Percentiles rank a stretch among this genome's conserved stretches.
Conservation (phyloP, 495 filamentous ascomycete genomes). For the Aspergillus steynii region DNA sequence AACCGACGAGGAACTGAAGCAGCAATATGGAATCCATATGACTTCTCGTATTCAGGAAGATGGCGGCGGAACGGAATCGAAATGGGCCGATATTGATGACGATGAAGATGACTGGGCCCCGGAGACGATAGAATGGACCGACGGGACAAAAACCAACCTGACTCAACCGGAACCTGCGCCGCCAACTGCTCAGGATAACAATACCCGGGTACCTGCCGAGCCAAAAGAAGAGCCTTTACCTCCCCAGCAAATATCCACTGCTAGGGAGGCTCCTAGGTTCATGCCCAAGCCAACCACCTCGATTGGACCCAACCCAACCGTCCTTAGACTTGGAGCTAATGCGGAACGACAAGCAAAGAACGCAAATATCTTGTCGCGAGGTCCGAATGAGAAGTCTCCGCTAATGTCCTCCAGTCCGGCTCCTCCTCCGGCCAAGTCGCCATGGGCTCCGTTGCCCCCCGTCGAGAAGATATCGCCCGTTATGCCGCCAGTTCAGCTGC, state of each 20-base stretch:
- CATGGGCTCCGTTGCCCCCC: constrained; percentile 85
- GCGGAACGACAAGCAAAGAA: constrained; percentile 52
- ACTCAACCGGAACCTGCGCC: constrained; percentile 50
- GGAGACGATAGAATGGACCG: constrained; percentile 94
- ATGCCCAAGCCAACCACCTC: constrained; percentile 48
- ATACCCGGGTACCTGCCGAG: constrained; percentile 23
- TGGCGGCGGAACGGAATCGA: constrained; percentile 76
- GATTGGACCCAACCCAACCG: constrained; percentile 54
- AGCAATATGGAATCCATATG: constrained; percentile 94
- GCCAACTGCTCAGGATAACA: constrained; percentile 20
- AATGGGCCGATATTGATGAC: constrained; percentile 98
- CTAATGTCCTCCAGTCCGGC: constrained; percentile 78
- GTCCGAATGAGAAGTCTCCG: constrained; percentile 71
- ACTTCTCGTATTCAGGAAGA: constrained; percentile 87
- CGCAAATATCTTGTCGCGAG: constrained; percentile 62
- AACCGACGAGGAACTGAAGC: constrained; percentile 95
- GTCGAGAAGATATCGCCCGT: constrained; percentile 78
- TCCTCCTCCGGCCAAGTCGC: constrained; percentile 77
- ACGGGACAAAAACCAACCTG: constrained; percentile 89
- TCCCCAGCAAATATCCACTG: constrained; percentile 21
- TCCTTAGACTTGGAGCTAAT: constrained; percentile 53
- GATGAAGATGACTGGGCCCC: constrained; percentile 98
- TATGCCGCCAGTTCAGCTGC: constrained; percentile 43
- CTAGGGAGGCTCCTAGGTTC: constrained; percentile 33
- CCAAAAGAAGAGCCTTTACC: constrained; percentile 26